Percentiles rank a stretch among this genome's conserved stretches.
Conservation (phyloP, 495 filamentous ascomycete genomes). For the Penicillium salamii region DNA sequence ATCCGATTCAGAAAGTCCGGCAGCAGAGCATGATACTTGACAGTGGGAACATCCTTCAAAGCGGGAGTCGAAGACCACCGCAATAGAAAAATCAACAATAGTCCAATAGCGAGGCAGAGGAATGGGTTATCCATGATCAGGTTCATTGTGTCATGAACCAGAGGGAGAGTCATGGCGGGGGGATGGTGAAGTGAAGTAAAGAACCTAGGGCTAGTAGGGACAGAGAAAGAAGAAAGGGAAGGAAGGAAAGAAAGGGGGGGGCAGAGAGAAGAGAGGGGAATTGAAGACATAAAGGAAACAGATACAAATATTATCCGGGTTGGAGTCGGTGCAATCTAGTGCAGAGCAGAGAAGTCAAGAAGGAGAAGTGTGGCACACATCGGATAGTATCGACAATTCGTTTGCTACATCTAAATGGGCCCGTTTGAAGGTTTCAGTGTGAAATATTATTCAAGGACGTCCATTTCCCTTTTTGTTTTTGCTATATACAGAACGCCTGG, state of each 20-base stretch:
- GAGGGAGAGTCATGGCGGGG: background rate
- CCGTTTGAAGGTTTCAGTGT: constrained; percentile 10
- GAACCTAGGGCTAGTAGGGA: too few species aligned
- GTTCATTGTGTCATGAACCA: background rate
- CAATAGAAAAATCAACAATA: constrained; percentile 5
- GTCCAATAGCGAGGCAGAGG: constrained; percentile 13
- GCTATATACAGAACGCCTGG: constrained; percentile 39
- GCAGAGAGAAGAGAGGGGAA: background rate
- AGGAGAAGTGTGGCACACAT: constrained; percentile 13
- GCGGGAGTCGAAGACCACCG: constrained; percentile 3
- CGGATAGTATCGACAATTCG: constrained; percentile 15
- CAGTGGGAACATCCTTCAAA: constrained; percentile 22
- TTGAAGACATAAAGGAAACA: too few species aligned
- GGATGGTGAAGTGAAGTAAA: background rate
- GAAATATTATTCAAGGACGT: constrained; percentile 5
- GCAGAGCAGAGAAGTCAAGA: too few species aligned
- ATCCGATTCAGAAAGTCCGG: constrained; percentile 30
- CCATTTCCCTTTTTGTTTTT: constrained; percentile 17
- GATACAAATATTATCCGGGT: too few species aligned
- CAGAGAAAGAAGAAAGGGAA: constrained; percentile 8
- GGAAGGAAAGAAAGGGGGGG: background rate
- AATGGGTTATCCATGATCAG: constrained; percentile 2
- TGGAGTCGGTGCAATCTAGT: too few species aligned
- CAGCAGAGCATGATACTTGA: constrained; percentile 19
- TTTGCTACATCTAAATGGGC: constrained; percentile 3